Evolutionary conservation across 306 rosid species (phyloP).

Genomic region (Citrullus colocynthis): DNA sequence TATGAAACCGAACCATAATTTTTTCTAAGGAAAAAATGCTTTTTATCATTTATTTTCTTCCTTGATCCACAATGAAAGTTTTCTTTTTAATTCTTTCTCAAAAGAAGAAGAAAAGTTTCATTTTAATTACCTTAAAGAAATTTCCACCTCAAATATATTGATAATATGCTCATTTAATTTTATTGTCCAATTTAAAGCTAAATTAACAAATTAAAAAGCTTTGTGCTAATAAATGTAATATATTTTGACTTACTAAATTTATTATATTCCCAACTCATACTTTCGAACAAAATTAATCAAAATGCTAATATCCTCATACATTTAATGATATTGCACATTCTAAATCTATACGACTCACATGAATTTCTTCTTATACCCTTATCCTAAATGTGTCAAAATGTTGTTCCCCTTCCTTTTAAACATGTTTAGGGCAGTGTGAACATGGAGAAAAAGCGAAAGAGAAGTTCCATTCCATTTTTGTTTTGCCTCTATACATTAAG

Average conservation of each 20-base stretch:
- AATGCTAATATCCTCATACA: background rate
- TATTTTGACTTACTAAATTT: background rate
- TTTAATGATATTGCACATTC: background rate
- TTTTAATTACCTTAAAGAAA: too few relatives aligned
- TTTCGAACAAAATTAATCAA: background rate
- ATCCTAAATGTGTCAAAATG: background rate
- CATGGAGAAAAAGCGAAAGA: background rate
- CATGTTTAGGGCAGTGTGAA: background rate
- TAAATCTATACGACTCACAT: background rate
- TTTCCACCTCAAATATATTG: too few relatives aligned
- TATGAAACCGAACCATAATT: too few relatives aligned
- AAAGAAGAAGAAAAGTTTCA: too few relatives aligned
- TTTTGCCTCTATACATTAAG: too few relatives aligned
- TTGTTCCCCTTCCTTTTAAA: background rate
- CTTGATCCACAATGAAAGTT: too few relatives aligned
- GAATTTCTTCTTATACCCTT: background rate
- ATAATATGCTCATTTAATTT: too few relatives aligned
- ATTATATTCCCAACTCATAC: background rate
- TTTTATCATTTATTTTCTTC: too few relatives aligned
- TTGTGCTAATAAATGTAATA: background rate
- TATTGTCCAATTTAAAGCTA: too few relatives aligned
- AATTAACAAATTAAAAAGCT: too few relatives aligned
- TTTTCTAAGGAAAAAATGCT: too few relatives aligned
- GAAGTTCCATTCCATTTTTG: background rate
- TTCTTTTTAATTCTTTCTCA: too few relatives aligned